Base-by-base conservation (phyloP, 192 early-diverging fungal genomes). In the Coemansia sp. region DNA sequence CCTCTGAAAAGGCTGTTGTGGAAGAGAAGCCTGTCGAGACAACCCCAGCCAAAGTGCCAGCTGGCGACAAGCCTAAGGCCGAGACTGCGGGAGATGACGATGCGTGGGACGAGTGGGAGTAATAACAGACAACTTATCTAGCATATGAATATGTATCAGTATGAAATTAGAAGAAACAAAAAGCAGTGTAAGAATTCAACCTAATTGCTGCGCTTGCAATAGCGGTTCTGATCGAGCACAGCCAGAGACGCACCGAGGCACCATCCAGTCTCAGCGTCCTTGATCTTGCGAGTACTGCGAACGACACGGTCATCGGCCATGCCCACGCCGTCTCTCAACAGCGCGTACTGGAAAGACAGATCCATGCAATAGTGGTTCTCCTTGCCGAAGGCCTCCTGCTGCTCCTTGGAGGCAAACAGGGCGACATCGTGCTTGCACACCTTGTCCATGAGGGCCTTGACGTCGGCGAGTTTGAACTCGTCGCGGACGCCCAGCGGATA, bases 221-320 rank as follows among this genome's bases (percentile, higher is more conserved):
- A 83, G 29, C 39, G 34, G 48, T 68, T 59, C 68, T 83, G 71
- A 35, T 95, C 92, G 11, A 96, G 75, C 57, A 97, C 83, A 29
- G 92, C 87, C 61, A 98, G 90, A 24, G 95, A 88, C 24, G 95
- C 95, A 33, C 97, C 97, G 44, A 98, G 82, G 75, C 93, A 94
- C 97, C 97, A 99, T 13, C 97, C 97, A 17, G 94, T 96, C 73
- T 99, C 95, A 41, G 93, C 89, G 29, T 88, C 92, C 36, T 90
- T 86, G 61, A 99, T 95, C 86, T 98, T 97, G 74, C 96, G 93
- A 6, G 94, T 89, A 27, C 92, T 90, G 56, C 91, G 89, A 6
- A 99, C 76, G 8, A 83, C 74, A 17, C 93, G 83, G 16, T 86
- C 78, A 21, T 84, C 78, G 5, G 88, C 84, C 62, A 99, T 87